Percentiles rank a stretch among this genome's conserved stretches.
Conservation (phyloP, 2,329 filamentous ascomycete genomes). For the Sporothrix dimorphospora region DNA sequence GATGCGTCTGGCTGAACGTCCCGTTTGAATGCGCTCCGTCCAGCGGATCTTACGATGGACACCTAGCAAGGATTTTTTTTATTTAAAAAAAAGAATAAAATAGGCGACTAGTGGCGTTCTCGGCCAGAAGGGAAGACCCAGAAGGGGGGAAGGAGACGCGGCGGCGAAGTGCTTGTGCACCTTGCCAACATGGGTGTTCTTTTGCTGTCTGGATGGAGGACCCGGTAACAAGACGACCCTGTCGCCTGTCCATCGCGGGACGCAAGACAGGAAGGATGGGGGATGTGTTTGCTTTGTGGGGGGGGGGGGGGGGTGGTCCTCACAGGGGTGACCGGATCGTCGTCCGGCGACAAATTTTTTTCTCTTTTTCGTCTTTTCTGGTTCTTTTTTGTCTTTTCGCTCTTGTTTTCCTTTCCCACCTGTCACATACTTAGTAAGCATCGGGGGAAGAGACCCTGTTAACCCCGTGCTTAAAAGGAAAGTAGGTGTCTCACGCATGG, state of each 20-base stretch:
- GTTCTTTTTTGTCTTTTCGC: background rate
- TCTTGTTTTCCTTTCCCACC: background rate
- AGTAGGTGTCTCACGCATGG: too few species aligned
- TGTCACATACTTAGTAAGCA: background rate
- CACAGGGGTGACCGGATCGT: background rate
- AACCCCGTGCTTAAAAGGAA: too few species aligned
- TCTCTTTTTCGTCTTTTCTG: background rate
- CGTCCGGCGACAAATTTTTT: background rate
- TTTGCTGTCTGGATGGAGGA: background rate
- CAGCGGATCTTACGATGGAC: background rate
- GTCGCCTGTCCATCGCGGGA: background rate
- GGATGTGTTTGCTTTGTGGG: background rate
- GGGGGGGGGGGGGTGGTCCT: too few species aligned
- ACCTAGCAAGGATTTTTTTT: too few species aligned
- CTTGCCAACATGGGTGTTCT: background rate
- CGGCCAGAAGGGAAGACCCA: slow-evolving; percentile 9
- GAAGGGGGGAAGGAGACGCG: background rate
- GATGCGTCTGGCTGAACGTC: background rate
- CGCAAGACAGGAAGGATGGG: background rate
- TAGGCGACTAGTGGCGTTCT: background rate
- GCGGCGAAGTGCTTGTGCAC: background rate
- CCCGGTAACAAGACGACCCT: background rate
- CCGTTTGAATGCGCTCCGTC: background rate
- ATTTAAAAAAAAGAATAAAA: background rate
- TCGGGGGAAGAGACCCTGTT: too few species aligned